phyloP scores from a whole-genome alignment of 1,139 yeast genomes.

The Yarrowia galli region DNA sequence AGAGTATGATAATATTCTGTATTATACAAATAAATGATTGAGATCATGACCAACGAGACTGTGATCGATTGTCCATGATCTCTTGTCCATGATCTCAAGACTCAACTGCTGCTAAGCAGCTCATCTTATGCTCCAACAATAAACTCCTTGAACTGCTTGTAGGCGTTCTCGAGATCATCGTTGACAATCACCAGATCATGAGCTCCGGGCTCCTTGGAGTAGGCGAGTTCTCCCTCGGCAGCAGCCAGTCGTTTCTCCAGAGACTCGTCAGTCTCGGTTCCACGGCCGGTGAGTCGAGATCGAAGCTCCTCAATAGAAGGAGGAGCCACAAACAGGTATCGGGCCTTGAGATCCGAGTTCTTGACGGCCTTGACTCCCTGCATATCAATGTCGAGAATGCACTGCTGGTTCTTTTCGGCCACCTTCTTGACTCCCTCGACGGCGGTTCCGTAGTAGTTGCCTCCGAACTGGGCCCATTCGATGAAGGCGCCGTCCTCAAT shows the following conservation, averaged over 20 bases:
- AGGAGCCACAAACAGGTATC: conserved; percentile 87
- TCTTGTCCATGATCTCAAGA: too few species aligned
- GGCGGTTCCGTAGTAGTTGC: conserved; percentile 96
- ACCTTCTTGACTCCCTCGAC: conserved; percentile 84
- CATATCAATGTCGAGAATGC: conserved; percentile 97
- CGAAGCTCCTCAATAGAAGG: conserved; percentile 83
- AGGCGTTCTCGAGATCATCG: conserved; percentile 90
- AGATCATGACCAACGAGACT: too few species aligned
- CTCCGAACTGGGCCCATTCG: conserved; percentile 98
- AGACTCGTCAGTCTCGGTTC: conserved; percentile 91
- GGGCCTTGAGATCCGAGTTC: conserved; percentile 78
- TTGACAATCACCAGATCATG: conserved; percentile 90
- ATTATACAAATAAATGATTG: neutral
- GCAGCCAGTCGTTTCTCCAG: conserved; percentile 82
- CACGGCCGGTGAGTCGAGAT: conserved; percentile 80
- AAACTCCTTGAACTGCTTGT: conserved; percentile 76
- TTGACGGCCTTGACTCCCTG: conserved; percentile 97
- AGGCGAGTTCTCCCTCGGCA: conserved; percentile 87
- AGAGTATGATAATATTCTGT: neutral
- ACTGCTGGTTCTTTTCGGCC: conserved; percentile 61
- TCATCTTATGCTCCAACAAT: conserved; percentile 40
- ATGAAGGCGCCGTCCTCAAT: conserved; percentile 79
- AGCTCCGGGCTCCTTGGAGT: conserved; percentile 82
- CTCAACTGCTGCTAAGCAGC: neutral
- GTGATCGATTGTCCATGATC: too few species aligned